phyloP scores from a whole-genome alignment of 2,329 filamentous ascomycete species.

The Tricladium varicosporioides region DNA sequence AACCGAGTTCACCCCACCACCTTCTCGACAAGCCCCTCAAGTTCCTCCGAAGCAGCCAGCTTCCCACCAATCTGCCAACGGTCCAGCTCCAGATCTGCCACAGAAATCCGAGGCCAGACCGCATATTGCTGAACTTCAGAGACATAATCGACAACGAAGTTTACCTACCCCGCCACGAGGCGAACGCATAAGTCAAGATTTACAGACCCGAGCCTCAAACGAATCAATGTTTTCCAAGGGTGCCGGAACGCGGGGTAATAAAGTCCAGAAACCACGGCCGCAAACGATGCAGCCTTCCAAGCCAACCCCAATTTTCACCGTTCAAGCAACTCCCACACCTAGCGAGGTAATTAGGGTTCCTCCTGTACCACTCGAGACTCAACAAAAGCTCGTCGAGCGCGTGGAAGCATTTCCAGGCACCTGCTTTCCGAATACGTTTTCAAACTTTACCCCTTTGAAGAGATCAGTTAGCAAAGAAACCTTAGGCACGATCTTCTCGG shows the following conservation, averaged over 20 bases:
- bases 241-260: not conserved
- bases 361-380: conserved; percentile 17
- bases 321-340: conserved; percentile 24
- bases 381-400: conserved; percentile 20
- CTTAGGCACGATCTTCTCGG: conserved; percentile 28
- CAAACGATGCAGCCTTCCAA: conserved; percentile 7
- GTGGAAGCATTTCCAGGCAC: conserved; percentile 23
- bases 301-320: conserved; percentile 20
- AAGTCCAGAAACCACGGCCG: conserved; percentile 10
- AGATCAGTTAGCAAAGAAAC: conserved; percentile 28
- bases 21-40: conserved; percentile 14
- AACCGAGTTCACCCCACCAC: conserved; percentile 6
- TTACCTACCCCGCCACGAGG: conserved; percentile 4
- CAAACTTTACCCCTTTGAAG: conserved; percentile 9
- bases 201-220: not conserved
- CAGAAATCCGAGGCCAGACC: not conserved
- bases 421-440: conserved; percentile 23
- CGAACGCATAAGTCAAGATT: not conserved
- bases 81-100: not conserved
- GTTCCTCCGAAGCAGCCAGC: conserved; percentile 11
- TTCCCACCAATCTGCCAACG: not conserved
- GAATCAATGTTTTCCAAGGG: not conserved
- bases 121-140: conserved; percentile 4
- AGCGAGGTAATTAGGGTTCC: conserved; percentile 22
- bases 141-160: conserved; percentile 11